Base-by-base conservation (phyloP, 306 rosid species). In the Castanea crenata region DNA sequence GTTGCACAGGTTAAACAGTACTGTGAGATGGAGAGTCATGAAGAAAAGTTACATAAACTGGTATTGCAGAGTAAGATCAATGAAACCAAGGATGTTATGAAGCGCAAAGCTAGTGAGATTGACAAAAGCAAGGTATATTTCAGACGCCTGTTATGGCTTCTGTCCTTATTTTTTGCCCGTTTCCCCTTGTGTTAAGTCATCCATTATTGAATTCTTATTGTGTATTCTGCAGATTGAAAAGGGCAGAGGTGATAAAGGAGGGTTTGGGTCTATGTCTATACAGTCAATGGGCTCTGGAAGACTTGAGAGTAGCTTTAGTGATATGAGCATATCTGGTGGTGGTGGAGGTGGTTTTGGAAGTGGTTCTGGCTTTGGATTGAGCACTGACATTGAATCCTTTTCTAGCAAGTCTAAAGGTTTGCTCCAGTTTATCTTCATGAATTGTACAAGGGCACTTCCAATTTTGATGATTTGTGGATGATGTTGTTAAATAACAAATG, bases 1-100 rank as follows among this genome's bases (percentile, higher is more conserved):
- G 93, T 90, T 83, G 90, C 98, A 44, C 97, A 91, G 84, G 98
- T 94, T 74, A 92, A 90, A 85, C 97, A 91, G 80, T 91, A 94
- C 81, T 91, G 97, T 85, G 95, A 92, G 86, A 94, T 91, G 97
- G 97, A 95, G 90, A 88, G 98, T 88, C 97, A 91, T 64, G 99
- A 95, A 86, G 99, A 95, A 93, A 95, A 93, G 87, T 80, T 95
- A 88, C 97, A 92, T 89, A 95, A 91, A 86, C 86, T 92, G 76
- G 97, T 95, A 56, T 49, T 86, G 97, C 94, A 91, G 86, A 95
- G 96, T 90, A 93, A 95, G 89, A 91, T 95, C 70, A 91, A 95
- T 77, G 98, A 95, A 75, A 95, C 99, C 71, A 92, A 93, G 93
- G 99, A 95, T 87, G 86, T 84, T 71, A 95, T 95, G 99, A 95